Percentiles rank a stretch among this genome's conserved stretches.
Conservation (phyloP, 257 asterid species). For the Ajuga chamaepitys region DNA sequence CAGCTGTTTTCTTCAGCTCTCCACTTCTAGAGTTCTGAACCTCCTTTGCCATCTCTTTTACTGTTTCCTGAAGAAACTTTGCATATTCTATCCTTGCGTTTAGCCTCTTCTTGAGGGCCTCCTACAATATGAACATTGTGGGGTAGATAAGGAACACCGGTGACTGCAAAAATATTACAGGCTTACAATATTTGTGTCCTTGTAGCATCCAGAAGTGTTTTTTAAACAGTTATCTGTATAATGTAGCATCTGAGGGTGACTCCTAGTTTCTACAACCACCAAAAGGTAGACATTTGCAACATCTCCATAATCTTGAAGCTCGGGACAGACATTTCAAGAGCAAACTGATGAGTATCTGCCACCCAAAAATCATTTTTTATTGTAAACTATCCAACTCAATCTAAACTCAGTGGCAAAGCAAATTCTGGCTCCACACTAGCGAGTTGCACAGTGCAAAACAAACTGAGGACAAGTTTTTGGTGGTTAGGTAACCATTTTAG, state of each 20-base stretch:
- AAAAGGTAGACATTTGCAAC: background rate
- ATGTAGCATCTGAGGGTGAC: background rate
- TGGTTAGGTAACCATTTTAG: background rate
- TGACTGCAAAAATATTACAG: background rate
- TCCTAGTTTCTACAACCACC: background rate
- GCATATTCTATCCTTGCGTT: slow-evolving; percentile 95
- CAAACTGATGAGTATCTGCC: background rate
- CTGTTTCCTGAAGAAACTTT: slow-evolving; percentile 92
- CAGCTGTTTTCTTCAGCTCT: slow-evolving; percentile 82
- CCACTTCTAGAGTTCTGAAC: slow-evolving; percentile 89
- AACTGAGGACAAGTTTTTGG: background rate
- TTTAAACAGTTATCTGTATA: background rate
- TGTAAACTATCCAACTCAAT: background rate
- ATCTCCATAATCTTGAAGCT: background rate
- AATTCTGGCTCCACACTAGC: background rate
- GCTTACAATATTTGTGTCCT: background rate
- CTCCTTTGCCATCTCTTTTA: slow-evolving; percentile 98
- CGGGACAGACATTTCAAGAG: background rate
- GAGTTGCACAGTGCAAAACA: background rate
- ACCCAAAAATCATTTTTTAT: background rate
- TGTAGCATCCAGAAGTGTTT: background rate
- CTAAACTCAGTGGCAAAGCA: background rate
- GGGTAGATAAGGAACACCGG: background rate
- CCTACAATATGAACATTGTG: slow-evolving; percentile 34
- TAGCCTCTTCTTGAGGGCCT: slow-evolving; percentile 72